These are phyloP conservation scores for Colletotrichum brevisporum DNA, from an alignment of 2,329 filamentous ascomycete genomes.

Conservation along the genomic window DNA sequence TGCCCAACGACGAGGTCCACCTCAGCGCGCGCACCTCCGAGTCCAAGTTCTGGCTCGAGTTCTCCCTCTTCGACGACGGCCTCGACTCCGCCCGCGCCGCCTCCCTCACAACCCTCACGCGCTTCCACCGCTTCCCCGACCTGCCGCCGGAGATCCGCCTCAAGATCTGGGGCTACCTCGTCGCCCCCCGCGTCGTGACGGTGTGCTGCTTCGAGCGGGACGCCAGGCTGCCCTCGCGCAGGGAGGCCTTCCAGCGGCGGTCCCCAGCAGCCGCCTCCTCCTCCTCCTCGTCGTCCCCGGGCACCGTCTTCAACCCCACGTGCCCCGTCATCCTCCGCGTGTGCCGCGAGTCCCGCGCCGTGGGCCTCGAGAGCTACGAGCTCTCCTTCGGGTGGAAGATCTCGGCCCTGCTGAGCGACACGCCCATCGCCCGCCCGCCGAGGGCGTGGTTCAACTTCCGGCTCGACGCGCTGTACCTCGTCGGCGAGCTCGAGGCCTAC, in stretches of 20 bases:
- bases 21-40: constrained; percentile 33
- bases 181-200: constrained; percentile 61
- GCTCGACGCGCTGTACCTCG: constrained; percentile 61
- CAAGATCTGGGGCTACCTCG: constrained; percentile 61
- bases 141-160: constrained; percentile 64
- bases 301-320: constrained; percentile 44
- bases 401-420: constrained; percentile 55
- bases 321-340: constrained; percentile 61
- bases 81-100: constrained; percentile 44
- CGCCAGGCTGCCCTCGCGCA: constrained; percentile 46
- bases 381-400: constrained; percentile 63
- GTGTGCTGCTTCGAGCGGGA: constrained; percentile 57
- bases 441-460: constrained; percentile 64
- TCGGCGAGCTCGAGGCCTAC: constrained; percentile 63
- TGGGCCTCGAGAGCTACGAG: constrained; percentile 61
- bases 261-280: constrained; percentile 38
- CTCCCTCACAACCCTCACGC: constrained; percentile 45
- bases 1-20: constrained; percentile 26
- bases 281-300: too few species aligned
- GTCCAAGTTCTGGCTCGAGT: constrained; percentile 61
- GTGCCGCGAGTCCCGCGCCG: constrained; percentile 58
- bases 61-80: constrained; percentile 60
- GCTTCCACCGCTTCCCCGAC: constrained; percentile 54
- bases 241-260: constrained; percentile 41
- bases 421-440: constrained; percentile 52